A percentile compares a stretch with the other conserved stretches of the same genome.
Conservation (phyloP, 352 stramenopile genomes). For the Pythium brachiatum region DNA sequence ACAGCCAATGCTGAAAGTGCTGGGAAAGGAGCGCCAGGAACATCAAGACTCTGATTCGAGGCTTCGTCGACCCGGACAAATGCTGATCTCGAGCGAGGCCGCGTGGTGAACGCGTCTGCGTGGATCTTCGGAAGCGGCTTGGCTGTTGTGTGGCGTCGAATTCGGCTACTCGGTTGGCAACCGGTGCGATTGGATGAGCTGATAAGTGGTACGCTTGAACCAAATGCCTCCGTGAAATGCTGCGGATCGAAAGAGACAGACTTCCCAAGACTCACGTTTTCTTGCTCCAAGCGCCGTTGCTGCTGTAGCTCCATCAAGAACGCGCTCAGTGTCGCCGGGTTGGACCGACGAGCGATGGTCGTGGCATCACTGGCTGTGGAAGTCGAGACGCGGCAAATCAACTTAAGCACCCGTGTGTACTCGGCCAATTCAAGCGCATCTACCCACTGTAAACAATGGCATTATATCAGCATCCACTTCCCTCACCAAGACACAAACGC, state of each 20-base stretch:
- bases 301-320: constrained; percentile 26
- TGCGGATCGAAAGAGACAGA: constrained; percentile 32
- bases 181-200: background rate
- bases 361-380: background rate
- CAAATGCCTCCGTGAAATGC: constrained; percentile 26
- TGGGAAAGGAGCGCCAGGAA: background rate
- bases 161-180: background rate
- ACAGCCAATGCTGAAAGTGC: background rate
- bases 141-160: background rate
- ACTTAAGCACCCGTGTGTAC: constrained; percentile 34
- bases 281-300: constrained; percentile 17
- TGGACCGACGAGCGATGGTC: constrained; percentile 16
- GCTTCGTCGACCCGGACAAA: background rate
- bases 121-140: background rate
- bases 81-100: background rate
- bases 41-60: background rate
- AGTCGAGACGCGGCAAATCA: constrained; percentile 21
- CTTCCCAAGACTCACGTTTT: constrained; percentile 31
- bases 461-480: background rate
- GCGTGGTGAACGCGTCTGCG: background rate
- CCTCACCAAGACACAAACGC: background rate
- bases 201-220: background rate
- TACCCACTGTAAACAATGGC: constrained; percentile 26
- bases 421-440: constrained; percentile 26
- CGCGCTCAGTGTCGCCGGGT: constrained; percentile 24